Conservation (phyloP, 2,329 filamentous ascomycete genomes). For the Coniella lustricola region DNA sequence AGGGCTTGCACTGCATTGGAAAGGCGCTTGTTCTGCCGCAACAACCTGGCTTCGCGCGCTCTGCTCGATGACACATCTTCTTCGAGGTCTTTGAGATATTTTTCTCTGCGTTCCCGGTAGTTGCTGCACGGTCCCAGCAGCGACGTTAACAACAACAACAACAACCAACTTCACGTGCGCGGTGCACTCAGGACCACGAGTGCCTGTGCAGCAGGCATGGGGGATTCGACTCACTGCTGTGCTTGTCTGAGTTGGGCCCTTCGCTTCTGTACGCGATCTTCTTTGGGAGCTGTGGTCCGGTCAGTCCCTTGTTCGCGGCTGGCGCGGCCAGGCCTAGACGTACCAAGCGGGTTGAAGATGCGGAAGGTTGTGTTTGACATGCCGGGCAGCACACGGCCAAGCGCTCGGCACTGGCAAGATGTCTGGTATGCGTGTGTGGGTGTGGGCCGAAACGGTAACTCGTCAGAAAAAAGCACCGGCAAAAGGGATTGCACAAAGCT, state of each 20-base stretch:
- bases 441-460: too few relatives aligned
- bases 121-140: slow-evolving; percentile 14
- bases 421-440: too few relatives aligned
- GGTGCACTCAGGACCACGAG: too few relatives aligned
- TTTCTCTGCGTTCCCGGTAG: slow-evolving; percentile 25
- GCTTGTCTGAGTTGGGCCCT: slow-evolving; percentile 24
- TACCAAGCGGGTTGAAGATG: too few relatives aligned
- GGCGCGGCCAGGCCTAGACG: too few relatives aligned
- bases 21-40: slow-evolving; percentile 18
- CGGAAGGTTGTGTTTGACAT: too few relatives aligned
- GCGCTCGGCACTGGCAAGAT: too few relatives aligned
- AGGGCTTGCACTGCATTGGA: slow-evolving; percentile 16
- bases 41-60: slow-evolving; percentile 19
- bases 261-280: slow-evolving; percentile 22
- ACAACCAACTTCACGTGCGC: too few relatives aligned
- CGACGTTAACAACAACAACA: not conserved
- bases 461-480: too few relatives aligned
- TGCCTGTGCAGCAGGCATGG: too few relatives aligned
- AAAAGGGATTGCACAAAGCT: too few relatives aligned
- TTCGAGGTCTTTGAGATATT: slow-evolving; percentile 24
- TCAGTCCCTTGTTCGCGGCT: not conserved
- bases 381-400: too few relatives aligned
- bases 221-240: slow-evolving; percentile 20
- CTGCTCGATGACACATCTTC: slow-evolving; percentile 18
- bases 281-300: slow-evolving; percentile 18